Conservation (phyloP, 345 rosid species). For the Brassica nigra region DNA sequence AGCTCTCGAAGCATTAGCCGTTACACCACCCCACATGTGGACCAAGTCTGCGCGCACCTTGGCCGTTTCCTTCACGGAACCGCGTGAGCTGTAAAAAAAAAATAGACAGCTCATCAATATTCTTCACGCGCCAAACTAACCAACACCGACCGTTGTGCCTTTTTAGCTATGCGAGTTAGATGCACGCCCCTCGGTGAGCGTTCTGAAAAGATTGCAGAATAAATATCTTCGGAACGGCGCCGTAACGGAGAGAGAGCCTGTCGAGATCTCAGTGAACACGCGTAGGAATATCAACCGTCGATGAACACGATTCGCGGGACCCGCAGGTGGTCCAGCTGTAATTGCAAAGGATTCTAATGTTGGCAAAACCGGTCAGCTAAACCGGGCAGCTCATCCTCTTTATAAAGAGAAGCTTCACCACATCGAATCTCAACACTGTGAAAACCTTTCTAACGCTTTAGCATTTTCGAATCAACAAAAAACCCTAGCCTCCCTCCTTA, state of each 20-base stretch:
- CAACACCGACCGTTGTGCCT: slow-evolving; percentile 32
- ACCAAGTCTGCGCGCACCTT: slow-evolving; percentile 29
- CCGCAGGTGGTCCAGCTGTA: slow-evolving; percentile 30
- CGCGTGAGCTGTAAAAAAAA: slow-evolving; percentile 23
- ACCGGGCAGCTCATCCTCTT: slow-evolving; percentile 35
- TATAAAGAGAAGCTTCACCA: slow-evolving; percentile 26
- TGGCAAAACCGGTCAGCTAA: slow-evolving; percentile 42
- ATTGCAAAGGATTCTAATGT: slow-evolving; percentile 32
- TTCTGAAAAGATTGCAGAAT: neutral
- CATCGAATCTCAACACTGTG: neutral
- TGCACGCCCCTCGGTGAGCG: slow-evolving; percentile 22
- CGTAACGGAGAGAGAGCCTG: slow-evolving; percentile 37
- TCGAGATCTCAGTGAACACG: slow-evolving; percentile 27
- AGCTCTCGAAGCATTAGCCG: neutral
- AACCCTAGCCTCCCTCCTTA: neutral
- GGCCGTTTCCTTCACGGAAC: slow-evolving; percentile 36
- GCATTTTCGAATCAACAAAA: neutral
- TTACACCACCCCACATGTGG: slow-evolving; percentile 2
- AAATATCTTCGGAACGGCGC: slow-evolving; percentile 33
- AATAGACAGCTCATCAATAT: slow-evolving; percentile 30
- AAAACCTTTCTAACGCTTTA: neutral
- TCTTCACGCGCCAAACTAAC: slow-evolving; percentile 26
- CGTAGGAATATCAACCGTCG: slow-evolving; percentile 9
- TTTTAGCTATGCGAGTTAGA: neutral
- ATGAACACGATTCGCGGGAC: slow-evolving; percentile 21